Base-by-base conservation (phyloP, 306 rosid genomes). In the Hylodesmum podocarpum region DNA sequence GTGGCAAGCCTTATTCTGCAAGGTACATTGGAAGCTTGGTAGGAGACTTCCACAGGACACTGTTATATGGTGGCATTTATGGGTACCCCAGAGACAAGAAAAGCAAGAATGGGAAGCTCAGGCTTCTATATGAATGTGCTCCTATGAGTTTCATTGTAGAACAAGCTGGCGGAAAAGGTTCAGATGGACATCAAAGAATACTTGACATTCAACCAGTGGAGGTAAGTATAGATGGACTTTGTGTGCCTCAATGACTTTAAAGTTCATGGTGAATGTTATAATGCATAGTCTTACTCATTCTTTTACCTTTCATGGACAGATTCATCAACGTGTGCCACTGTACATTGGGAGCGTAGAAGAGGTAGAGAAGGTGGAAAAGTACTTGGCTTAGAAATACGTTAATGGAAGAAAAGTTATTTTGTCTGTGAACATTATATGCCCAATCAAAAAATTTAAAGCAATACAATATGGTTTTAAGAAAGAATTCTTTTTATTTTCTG, bases 141-240 rank as follows among this genome's bases (percentile, higher is more conserved):
- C 99, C 99, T 4, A 96, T 96, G 99, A 96, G 99, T 70, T 96
- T 89, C 69, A 91, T 96, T 25, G 99, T 86, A 41, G 99, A 96
- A 85, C 98, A 96, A 47, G 99, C 99, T 36, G 99, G 99, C 2
- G 99, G 99, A 41, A 96, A 96, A 84, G 99, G 98, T 41, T 92
- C 98, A 11, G 99, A 96, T 77, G 98, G 99, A 13, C 80, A 83
- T 68, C 81, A 83, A 15, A 91, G 99, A 87, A 77, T 96, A 64
- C 99, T 96, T 13, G 99, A 96, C 84, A 96, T 96, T 72, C 77
- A 79, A 68, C 99, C 97, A 14, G 55, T 19, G 8, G 99, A 96
- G 85, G 99, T 96, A 69, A 87, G 92, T 79, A 27, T 31, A 47
- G 3, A 34, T 28, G 1, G 5, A 40, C 12, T 61, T 21, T 11